Evolutionary conservation across 257 asterid genomes (phyloP).

Genomic region (Agastache rugosa): DNA sequence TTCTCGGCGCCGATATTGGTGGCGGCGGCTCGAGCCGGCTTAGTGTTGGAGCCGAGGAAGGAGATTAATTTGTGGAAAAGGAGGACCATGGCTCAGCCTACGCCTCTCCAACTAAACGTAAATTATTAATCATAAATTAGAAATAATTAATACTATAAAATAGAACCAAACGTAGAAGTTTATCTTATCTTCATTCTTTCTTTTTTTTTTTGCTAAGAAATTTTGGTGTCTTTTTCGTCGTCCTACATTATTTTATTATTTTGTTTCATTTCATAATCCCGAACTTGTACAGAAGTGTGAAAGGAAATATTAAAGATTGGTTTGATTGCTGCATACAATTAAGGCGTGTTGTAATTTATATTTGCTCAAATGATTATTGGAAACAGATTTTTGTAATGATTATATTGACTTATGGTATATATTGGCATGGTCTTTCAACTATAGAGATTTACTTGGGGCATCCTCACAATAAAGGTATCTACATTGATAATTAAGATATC

Average conservation of each 20-base stretch:
- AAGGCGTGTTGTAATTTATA: background rate
- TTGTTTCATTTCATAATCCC: background rate
- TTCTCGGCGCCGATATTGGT: constrained; percentile 59
- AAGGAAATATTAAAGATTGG: background rate
- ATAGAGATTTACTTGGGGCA: no score
- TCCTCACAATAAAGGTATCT: no score
- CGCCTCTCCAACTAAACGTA: constrained; percentile 55
- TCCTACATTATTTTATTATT: background rate
- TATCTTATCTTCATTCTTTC: background rate
- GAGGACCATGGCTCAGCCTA: constrained; percentile 79
- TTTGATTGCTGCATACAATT: background rate
- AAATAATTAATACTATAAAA: background rate
- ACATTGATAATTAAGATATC: no score
- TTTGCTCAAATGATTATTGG: background rate
- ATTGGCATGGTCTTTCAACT: no score
- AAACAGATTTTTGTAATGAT: background rate
- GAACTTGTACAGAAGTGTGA: constrained; percentile 27
- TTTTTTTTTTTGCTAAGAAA: background rate
- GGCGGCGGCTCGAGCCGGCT: constrained; percentile 38
- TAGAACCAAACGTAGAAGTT: background rate
- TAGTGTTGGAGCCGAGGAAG: constrained; percentile 69
- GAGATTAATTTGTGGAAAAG: constrained; percentile 91
- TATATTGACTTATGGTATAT: no score
- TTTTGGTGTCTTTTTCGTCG: background rate
- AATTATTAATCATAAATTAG: background rate